Percentiles rank a stretch among this genome's conserved stretches.
Conservation (phyloP, 306 rosid species). For the Cicer yamashitae region DNA sequence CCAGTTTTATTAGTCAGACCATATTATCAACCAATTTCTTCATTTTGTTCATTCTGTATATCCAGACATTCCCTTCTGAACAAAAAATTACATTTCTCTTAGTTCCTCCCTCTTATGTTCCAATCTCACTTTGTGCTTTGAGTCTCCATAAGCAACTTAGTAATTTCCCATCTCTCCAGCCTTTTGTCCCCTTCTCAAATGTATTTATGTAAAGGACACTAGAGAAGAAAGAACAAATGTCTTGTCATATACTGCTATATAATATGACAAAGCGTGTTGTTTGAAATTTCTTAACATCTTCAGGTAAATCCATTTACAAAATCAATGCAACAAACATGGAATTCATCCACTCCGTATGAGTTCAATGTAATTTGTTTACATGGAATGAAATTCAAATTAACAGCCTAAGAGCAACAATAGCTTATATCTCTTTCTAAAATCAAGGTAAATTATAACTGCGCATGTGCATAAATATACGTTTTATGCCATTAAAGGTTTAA, state of each 20-base stretch:
- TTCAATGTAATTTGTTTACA: conserved; percentile 12
- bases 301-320: conserved; percentile 27
- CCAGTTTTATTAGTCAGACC: conserved; percentile 29
- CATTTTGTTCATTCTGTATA: conserved; percentile 18
- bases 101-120: not conserved
- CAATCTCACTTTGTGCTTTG: conserved; percentile 35
- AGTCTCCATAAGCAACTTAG: conserved; percentile 16
- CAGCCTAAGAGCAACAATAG: conserved; percentile 28
- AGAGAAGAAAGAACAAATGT: conserved; percentile 36
- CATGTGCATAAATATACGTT: conserved; percentile 27
- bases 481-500: conserved; percentile 32
- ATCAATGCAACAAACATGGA: conserved; percentile 21
- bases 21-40: conserved; percentile 31
- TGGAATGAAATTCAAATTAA: conserved; percentile 28
- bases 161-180: conserved; percentile 15
- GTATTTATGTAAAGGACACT: conserved; percentile 4
- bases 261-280: conserved; percentile 17
- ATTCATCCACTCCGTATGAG: conserved; percentile 17
- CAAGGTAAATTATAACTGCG: conserved; percentile 24
- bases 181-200: conserved; percentile 13
- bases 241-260: not conserved
- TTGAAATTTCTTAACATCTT: conserved; percentile 26
- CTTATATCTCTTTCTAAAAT: conserved; percentile 16
- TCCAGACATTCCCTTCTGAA: conserved; percentile 15
- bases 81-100: conserved; percentile 5